Evolutionary conservation across 164 flowering plant genomes (phyloP).

Genomic region (Cinnamomum chago): DNA sequence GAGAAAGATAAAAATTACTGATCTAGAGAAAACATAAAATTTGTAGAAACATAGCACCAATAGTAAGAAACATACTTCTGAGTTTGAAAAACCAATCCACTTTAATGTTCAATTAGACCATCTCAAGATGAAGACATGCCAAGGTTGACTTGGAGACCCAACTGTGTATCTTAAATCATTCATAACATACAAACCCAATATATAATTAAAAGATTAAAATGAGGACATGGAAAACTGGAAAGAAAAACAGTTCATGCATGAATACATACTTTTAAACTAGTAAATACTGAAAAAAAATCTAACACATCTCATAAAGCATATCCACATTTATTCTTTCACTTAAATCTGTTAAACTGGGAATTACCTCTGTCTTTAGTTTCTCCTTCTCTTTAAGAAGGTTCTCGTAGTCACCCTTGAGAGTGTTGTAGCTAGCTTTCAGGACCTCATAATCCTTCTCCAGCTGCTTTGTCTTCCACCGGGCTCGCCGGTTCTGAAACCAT

Average conservation of each 20-base stretch:
- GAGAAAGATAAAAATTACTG: no score
- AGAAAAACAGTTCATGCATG: neutral
- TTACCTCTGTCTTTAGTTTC: conserved; percentile 55
- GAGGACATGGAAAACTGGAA: neutral
- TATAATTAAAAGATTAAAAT: no score
- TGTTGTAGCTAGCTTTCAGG: conserved; percentile 34
- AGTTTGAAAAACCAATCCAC: neutral
- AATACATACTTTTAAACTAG: no score
- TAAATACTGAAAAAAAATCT: neutral
- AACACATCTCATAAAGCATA: neutral
- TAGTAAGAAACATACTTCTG: neutral
- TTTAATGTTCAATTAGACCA: neutral
- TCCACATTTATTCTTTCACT: neutral
- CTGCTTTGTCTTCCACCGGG: conserved; percentile 50
- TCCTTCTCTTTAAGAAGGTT: conserved; percentile 58
- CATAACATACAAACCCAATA: neutral
- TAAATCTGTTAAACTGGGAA: neutral
- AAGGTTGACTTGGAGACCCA: neutral
- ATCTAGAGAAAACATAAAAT: neutral
- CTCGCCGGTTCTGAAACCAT: conserved; percentile 54
- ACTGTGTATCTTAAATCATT: neutral
- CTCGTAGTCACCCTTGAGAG: conserved; percentile 57
- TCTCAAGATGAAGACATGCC: neutral
- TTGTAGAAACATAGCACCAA: neutral
- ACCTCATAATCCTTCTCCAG: conserved; percentile 45